Percentiles rank a stretch among this genome's conserved stretches.
These are phyloP conservation scores for Gonium pectorale DNA, from an alignment of 139 green algal species.

Conservation along the genomic window DNA sequence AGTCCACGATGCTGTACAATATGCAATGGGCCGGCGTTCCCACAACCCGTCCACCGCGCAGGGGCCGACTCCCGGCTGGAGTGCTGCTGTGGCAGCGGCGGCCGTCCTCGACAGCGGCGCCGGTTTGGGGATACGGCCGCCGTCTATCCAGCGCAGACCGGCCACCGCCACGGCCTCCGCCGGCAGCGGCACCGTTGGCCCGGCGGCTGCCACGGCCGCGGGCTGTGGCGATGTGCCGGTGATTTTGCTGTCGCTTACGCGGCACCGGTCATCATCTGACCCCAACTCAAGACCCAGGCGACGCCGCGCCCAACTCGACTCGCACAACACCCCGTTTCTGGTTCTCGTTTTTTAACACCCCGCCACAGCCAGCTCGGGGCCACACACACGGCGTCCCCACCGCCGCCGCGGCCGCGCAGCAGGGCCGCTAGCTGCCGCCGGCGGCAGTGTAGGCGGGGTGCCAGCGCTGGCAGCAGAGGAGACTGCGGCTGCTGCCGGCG, in stretches of 20 bases:
- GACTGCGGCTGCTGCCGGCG: not conserved
- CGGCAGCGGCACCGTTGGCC: not conserved
- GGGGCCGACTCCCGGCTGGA: too few species aligned
- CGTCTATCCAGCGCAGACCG: not conserved
- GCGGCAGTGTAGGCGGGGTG: not conserved
- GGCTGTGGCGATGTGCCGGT: too few species aligned
- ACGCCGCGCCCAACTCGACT: not conserved
- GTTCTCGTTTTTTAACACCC: too few species aligned
- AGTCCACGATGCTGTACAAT: conserved; percentile 28
- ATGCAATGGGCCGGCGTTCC: not conserved
- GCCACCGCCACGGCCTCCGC: too few species aligned
- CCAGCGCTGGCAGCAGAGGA: not conserved
- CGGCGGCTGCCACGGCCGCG: not conserved
- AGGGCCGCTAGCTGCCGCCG: not conserved
- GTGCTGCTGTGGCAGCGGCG: too few species aligned
- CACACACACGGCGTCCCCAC: not conserved
- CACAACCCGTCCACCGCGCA: not conserved
- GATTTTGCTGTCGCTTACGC: too few species aligned
- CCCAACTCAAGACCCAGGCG: too few species aligned
- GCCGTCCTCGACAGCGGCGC: too few species aligned
- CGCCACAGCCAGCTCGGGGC: not conserved
- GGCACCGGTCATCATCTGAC: too few species aligned
- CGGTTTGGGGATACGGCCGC: too few species aligned
- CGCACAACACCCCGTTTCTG: too few species aligned
- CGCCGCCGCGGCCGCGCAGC: not conserved